Evolutionary conservation across 345 rosid genomes (phyloP).

Genomic region (Mallotus nudiflorus): DNA sequence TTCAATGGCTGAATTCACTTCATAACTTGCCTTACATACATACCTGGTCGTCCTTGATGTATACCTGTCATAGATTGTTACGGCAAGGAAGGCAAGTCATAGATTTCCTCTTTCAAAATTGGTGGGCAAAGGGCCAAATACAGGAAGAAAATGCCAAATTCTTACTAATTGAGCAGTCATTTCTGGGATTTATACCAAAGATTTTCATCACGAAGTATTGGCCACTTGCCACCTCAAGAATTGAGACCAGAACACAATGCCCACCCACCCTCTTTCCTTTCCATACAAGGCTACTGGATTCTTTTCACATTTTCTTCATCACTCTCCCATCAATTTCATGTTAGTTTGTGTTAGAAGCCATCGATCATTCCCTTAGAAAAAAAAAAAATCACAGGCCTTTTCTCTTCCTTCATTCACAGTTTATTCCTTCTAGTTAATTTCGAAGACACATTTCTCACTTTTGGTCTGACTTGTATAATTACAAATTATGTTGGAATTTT

Average conservation of each 20-base stretch:
- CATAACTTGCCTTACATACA: not conserved
- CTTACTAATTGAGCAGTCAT: not conserved
- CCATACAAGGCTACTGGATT: not conserved
- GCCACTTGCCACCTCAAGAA: not conserved
- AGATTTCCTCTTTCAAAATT: slow-evolving; percentile 10
- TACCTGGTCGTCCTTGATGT: not conserved
- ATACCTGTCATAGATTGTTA: slow-evolving; percentile 4
- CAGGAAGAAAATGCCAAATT: not conserved
- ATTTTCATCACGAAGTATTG: not conserved
- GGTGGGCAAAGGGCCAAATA: slow-evolving; percentile 1
- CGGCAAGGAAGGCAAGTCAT: slow-evolving; percentile 14
- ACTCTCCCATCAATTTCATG: not conserved
- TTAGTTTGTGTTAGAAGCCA: not conserved
- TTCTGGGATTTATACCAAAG: not conserved
- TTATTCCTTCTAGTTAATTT: too few species aligned
- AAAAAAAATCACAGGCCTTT: too few species aligned
- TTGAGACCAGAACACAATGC: slow-evolving; percentile 7
- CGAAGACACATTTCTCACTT: too few species aligned
- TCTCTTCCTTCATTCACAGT: too few species aligned
- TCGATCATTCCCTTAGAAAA: not conserved
- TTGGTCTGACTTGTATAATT: too few species aligned
- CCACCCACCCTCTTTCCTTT: not conserved
- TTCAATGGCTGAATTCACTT: not conserved
- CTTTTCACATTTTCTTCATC: not conserved
- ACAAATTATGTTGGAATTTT: too few species aligned